Percentiles rank a stretch among this genome's conserved stretches.
phyloP scores from a whole-genome alignment of 805 yeast species.

The Saturnispora silvae region DNA sequence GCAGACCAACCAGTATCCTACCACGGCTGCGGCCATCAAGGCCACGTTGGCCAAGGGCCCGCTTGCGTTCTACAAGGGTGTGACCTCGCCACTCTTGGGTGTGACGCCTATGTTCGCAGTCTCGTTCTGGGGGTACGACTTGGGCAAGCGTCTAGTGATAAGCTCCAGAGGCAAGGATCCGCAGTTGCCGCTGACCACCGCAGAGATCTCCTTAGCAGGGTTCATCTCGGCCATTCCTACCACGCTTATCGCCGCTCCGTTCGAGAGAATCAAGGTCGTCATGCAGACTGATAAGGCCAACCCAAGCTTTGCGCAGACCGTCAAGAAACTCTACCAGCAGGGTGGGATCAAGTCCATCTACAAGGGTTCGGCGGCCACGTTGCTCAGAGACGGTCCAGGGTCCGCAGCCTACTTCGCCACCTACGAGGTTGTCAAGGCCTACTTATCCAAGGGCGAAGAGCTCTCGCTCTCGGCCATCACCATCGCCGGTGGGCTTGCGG shows the following conservation, averaged over 20 bases:
- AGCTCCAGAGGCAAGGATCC: slow-evolving; percentile 25
- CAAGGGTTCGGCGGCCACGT: slow-evolving; percentile 85
- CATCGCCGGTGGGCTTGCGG: slow-evolving; percentile 91
- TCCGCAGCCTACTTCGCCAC: slow-evolving; percentile 93
- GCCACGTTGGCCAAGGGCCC: slow-evolving; percentile 64
- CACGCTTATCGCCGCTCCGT: slow-evolving; percentile 94
- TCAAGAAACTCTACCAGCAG: slow-evolving; percentile 54
- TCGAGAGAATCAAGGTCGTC: slow-evolving; percentile 90
- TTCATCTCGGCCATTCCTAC: slow-evolving; percentile 92
- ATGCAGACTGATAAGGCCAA: slow-evolving; percentile 53
- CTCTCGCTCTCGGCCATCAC: slow-evolving; percentile 66
- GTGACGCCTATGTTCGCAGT: slow-evolving; percentile 99
- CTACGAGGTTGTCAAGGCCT: slow-evolving; percentile 69
- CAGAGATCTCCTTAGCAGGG: slow-evolving; percentile 82
- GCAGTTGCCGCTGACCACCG: slow-evolving; percentile 31
- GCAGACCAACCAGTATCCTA: slow-evolving; percentile 64
- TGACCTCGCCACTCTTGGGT: slow-evolving; percentile 87
- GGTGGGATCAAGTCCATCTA: slow-evolving; percentile 82
- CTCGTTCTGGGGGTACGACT: slow-evolving; percentile 95
- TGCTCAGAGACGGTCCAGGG: slow-evolving; percentile 97
- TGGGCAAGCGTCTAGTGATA: slow-evolving; percentile 71
- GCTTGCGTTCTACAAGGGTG: slow-evolving; percentile 83
- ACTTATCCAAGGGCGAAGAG: slow-evolving; percentile 39
- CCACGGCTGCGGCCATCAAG: slow-evolving; percentile 58
- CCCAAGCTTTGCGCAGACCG: slow-evolving; percentile 41